Percentiles rank a stretch among this genome's conserved stretches.
Conservation (phyloP, 805 yeast genomes). For the Sugiyamaella marilandica region DNA sequence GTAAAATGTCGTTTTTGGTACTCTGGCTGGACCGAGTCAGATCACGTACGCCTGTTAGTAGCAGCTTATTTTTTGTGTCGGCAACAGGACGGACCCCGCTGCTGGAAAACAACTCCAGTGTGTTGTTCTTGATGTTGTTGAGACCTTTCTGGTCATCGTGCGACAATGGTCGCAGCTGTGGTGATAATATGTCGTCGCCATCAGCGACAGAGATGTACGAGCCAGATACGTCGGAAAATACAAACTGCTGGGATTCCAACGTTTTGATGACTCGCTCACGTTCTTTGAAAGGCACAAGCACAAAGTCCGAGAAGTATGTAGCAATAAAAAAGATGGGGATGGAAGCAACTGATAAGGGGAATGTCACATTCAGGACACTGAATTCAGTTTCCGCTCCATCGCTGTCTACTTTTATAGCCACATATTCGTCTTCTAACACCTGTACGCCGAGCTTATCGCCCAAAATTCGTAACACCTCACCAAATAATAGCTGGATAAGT, state of each 20-base stretch:
- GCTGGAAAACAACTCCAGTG: constrained; percentile 16
- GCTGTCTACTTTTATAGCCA: constrained; percentile 55
- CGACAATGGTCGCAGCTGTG: neutral
- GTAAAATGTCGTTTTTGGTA: constrained; percentile 16
- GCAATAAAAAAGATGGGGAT: constrained; percentile 59
- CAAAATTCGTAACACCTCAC: constrained; percentile 37
- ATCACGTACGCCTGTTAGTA: constrained; percentile 54
- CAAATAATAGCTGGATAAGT: constrained; percentile 38
- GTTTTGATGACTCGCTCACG: constrained; percentile 44
- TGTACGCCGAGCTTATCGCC: constrained; percentile 32
- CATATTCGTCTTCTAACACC: constrained; percentile 42
- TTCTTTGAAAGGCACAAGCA: constrained; percentile 48
- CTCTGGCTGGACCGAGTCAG: neutral
- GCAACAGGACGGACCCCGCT: constrained; percentile 43
- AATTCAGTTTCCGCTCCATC: constrained; percentile 52
- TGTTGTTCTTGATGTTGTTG: neutral
- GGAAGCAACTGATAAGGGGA: constrained; percentile 52
- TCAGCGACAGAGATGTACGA: constrained; percentile 34
- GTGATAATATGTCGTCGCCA: constrained; percentile 5
- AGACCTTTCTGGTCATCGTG: constrained; percentile 1
- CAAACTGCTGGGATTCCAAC: constrained; percentile 41
- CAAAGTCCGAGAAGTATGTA: constrained; percentile 60
- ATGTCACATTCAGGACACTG: constrained; percentile 51
- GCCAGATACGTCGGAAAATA: constrained; percentile 42
- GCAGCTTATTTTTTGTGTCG: constrained; percentile 37